These are phyloP conservation scores for Ascochyta rabiei DNA, from an alignment of 2,329 filamentous ascomycete species.

Conservation along the genomic window DNA sequence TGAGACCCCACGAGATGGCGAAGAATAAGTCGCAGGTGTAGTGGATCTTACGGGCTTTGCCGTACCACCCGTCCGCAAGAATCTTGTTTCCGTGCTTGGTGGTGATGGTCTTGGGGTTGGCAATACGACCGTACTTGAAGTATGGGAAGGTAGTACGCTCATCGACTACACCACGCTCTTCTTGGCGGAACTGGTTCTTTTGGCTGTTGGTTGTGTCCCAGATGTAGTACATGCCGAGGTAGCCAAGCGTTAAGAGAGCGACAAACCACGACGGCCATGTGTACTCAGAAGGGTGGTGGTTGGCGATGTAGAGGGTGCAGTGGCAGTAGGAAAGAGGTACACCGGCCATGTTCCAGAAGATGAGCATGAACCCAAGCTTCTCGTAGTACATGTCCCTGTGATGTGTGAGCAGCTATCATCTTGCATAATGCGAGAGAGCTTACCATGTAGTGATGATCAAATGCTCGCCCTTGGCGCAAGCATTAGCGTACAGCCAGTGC, in stretches of 20 bases:
- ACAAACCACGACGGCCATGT: constrained; percentile 75
- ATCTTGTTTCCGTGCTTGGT: constrained; percentile 77
- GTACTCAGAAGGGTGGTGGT: constrained; percentile 79
- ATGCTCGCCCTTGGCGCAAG: constrained; percentile 90
- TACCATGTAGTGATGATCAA: constrained; percentile 85
- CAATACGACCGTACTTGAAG: constrained; percentile 83
- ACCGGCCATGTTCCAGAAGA: constrained; percentile 95
- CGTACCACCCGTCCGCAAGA: constrained; percentile 80
- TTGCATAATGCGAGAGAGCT: constrained; percentile 21
- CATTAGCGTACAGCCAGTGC: constrained; percentile 90
- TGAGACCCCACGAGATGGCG: constrained; percentile 77
- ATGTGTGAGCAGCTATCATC: constrained; percentile 7
- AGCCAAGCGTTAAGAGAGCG: constrained; percentile 68
- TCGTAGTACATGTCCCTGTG: constrained; percentile 90
- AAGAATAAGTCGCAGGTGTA: constrained; percentile 84
- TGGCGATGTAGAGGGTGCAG: constrained; percentile 87
- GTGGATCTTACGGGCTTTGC: constrained; percentile 77
- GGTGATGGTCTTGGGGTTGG: constrained; percentile 79
- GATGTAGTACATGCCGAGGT: constrained; percentile 85
- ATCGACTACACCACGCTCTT: constrained; percentile 72
- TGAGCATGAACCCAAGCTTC: constrained; percentile 97
- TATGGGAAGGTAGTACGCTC: constrained; percentile 84
- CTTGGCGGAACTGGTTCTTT: constrained; percentile 88
- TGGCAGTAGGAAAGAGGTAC: constrained; percentile 93
- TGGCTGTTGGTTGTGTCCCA: constrained; percentile 94